These are phyloP conservation scores for Paracamarosporium sp. DNA, from an alignment of 2,329 filamentous ascomycete species.

Conservation along the genomic window DNA sequence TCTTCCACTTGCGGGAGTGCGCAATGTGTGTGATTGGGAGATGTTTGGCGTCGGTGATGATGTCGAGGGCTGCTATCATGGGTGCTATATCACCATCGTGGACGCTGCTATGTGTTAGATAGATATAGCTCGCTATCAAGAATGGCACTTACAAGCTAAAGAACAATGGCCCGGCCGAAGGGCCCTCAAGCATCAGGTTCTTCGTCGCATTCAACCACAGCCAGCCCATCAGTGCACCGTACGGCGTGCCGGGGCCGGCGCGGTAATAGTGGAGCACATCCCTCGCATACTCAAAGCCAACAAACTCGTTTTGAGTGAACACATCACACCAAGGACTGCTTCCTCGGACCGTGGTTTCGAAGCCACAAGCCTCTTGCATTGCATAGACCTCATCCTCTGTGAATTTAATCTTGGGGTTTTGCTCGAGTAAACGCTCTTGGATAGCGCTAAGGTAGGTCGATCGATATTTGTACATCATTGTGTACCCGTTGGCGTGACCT, in stretches of 20 bases:
- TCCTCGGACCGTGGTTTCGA: conserved; percentile 62
- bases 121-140: not conserved
- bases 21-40: conserved; percentile 57
- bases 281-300: conserved; percentile 64
- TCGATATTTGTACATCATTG: conserved; percentile 56
- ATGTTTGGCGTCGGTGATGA: conserved; percentile 53
- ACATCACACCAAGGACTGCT: conserved; percentile 63
- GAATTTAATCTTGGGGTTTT: conserved; percentile 54
- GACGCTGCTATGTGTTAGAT: conserved; percentile 43
- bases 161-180: conserved; percentile 56
- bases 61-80: conserved; percentile 59
- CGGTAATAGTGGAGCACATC: conserved; percentile 66
- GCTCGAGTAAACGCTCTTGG: conserved; percentile 50
- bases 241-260: conserved; percentile 63
- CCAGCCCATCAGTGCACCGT: conserved; percentile 62
- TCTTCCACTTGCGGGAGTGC: conserved; percentile 58
- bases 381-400: conserved; percentile 59
- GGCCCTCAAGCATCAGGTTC: conserved; percentile 54
- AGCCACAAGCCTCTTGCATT: conserved; percentile 69
- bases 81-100: conserved; percentile 67
- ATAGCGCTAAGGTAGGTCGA: conserved; percentile 57
- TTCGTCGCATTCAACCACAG: conserved; percentile 65
- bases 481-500: conserved; percentile 60
- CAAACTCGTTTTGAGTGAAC: conserved; percentile 62
- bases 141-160: conserved; percentile 60